Conservation (phyloP, 2,329 filamentous ascomycete genomes). For the Botryosphaeria dothidea region DNA sequence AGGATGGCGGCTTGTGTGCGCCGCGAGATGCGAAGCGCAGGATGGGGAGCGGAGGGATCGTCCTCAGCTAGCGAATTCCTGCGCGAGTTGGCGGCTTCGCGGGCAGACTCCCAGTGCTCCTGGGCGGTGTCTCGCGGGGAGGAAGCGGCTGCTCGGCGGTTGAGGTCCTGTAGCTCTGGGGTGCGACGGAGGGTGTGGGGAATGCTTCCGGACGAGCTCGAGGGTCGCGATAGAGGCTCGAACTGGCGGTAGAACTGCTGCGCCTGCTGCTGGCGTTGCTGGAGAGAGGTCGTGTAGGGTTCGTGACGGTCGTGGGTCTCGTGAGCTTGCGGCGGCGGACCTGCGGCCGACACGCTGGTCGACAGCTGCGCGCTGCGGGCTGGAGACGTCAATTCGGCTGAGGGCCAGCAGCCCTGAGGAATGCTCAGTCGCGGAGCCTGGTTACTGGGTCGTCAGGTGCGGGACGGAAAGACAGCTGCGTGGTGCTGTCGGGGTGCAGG, state of each 20-base stretch:
- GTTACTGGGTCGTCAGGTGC: neutral
- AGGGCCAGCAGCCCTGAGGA: constrained; percentile 1
- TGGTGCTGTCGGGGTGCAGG: neutral
- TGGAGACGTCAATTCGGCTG: constrained; percentile 16
- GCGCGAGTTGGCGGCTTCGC: constrained; percentile 31
- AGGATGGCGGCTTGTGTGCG: constrained; percentile 88
- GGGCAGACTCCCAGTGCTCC: constrained; percentile 20
- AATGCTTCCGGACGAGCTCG: constrained; percentile 54
- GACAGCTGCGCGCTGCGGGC: constrained; percentile 14
- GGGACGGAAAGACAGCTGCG: neutral
- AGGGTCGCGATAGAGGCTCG: constrained; percentile 47
- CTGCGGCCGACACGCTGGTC: constrained; percentile 31
- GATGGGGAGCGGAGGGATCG: constrained; percentile 46
- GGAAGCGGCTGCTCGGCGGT: constrained; percentile 37
- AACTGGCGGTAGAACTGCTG: constrained; percentile 35
- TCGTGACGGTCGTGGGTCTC: constrained; percentile 40
- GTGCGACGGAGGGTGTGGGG: constrained; percentile 56
- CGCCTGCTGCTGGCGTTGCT: constrained; percentile 46
- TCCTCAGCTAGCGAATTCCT: constrained; percentile 34
- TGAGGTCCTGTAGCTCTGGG: constrained; percentile 50
- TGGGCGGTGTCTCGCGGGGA: constrained; percentile 47
- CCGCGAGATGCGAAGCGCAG: constrained; percentile 71
- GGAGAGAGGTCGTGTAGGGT: constrained; percentile 38
- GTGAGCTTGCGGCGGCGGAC: constrained; percentile 31
- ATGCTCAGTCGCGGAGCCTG: neutral